phyloP scores from a whole-genome alignment of 306 rosid species.

The Sphenostylis stenocarpa region DNA sequence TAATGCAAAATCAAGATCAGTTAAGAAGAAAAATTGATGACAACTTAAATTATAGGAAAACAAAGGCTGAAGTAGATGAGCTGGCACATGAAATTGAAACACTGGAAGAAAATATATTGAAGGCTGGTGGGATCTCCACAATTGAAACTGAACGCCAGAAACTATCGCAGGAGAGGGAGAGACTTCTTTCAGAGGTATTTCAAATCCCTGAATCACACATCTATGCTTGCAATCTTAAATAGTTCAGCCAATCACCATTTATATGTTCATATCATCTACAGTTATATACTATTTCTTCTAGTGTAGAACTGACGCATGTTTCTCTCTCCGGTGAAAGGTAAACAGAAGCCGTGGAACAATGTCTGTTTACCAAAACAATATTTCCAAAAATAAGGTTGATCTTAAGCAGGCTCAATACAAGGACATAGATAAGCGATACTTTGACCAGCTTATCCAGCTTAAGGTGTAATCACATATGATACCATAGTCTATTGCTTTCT shows the following conservation, averaged over 20 bases:
- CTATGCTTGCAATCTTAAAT: slow-evolving; percentile 5
- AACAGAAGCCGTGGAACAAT: slow-evolving; percentile 79
- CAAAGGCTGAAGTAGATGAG: slow-evolving; percentile 76
- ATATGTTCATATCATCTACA: slow-evolving; percentile 12
- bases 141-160: slow-evolving; percentile 62
- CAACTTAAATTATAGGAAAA: slow-evolving; percentile 80
- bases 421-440: slow-evolving; percentile 89
- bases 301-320: slow-evolving; percentile 23
- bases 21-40: slow-evolving; percentile 72
- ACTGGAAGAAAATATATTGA: slow-evolving; percentile 67
- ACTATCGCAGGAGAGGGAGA: slow-evolving; percentile 77
- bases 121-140: slow-evolving; percentile 60
- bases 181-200: slow-evolving; percentile 81
- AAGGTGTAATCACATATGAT: slow-evolving; percentile 56
- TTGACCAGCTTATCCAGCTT: slow-evolving; percentile 92
- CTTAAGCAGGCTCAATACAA: slow-evolving; percentile 86
- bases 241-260: slow-evolving; percentile 8
- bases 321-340: slow-evolving; percentile 45
- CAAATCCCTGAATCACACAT: slow-evolving; percentile 26
- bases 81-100: slow-evolving; percentile 68
- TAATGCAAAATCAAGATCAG: slow-evolving; percentile 56
- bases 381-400: slow-evolving; percentile 76
- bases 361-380: slow-evolving; percentile 73
- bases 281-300: slow-evolving; percentile 10
- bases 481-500: not conserved